Evolutionary conservation across 495 filamentous ascomycete species (phyloP).

Genomic region (Aspergillus hancockii): DNA sequence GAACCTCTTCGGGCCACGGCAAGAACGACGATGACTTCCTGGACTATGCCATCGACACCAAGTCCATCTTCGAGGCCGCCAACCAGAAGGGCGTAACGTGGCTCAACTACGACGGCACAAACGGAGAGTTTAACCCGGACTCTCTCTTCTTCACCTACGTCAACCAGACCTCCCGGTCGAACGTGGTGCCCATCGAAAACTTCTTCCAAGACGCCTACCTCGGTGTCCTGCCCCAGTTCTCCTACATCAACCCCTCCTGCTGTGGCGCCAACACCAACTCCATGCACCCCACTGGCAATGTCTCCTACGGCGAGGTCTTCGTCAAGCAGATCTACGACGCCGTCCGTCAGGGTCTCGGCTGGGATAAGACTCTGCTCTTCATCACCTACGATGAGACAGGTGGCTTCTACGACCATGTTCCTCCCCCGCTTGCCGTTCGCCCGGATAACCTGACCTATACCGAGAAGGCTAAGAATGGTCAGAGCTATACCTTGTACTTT

Average conservation of each 20-base stretch:
- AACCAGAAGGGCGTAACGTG: conserved; percentile 43
- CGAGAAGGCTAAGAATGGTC: conserved; percentile 39
- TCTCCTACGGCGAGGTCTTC: conserved; percentile 48
- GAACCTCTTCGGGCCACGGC: conserved; percentile 50
- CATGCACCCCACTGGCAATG: conserved; percentile 47
- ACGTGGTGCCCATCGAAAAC: conserved; percentile 31
- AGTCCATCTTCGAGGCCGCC: conserved; percentile 51
- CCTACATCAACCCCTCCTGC: conserved; percentile 55
- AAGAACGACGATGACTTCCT: conserved; percentile 45
- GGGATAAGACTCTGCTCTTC: conserved; percentile 48
- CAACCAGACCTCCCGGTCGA: conserved; percentile 26
- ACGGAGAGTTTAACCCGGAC: conserved; percentile 34
- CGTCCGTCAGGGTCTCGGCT: conserved; percentile 45
- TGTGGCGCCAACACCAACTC: conserved; percentile 46
- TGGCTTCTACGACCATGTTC: conserved; percentile 53
- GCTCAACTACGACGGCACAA: conserved; percentile 54
- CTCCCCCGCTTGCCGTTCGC: conserved; percentile 41
- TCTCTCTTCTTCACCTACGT: conserved; percentile 34
- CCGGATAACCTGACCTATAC: conserved; percentile 47
- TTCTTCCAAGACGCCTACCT: conserved; percentile 41
- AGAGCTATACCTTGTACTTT: conserved; percentile 46
- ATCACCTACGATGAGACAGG: conserved; percentile 54
- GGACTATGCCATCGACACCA: conserved; percentile 37
- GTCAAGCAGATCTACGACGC: conserved; percentile 54
- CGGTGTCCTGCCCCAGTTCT: conserved; percentile 46